Evolutionary conservation across 495 filamentous ascomycete genomes (phyloP), one percentile per base, ranked within the genome.

Genomic region (Geopyxis carbonaria): DNA sequence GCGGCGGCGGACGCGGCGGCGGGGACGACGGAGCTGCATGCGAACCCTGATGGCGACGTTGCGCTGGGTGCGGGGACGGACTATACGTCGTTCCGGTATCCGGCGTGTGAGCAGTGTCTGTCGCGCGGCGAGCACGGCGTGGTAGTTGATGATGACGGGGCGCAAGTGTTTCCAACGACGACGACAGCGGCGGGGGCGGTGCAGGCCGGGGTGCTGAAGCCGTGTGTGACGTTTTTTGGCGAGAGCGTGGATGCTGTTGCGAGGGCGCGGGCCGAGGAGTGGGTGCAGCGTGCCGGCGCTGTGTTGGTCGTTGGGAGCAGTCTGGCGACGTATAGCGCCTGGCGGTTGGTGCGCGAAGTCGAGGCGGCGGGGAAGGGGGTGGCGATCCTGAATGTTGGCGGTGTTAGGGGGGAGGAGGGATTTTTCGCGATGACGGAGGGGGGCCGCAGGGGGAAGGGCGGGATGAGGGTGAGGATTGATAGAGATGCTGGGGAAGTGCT

Each of bases 1-100:
- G 59, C 34, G 73, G 65, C 18, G 5, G 6, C 5, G 16, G 20
- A 39, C 7, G 18, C 9, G 48, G 82, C 81, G 1, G 60, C 6
- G 1, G 28, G 22, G 18, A 30, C 22, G 37, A 10, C 23, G 14
- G 22, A 37, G 15, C 6, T 93, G 20, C 80, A 75, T 49, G 75
- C 81, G 22, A 95, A 95, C 48, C 85, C 89, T 0, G 89, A 97
- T 48, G 89, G 89, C 13, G 89, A 97, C 53, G 82, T 91, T 15
- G 89, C 94, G 47, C 59, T 97, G n/a, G n/a, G n/a, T n/a, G 81
- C 84, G 0, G 70, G 73, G 20, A 82, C 81, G 10, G 79, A 82
- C 0, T 94, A 94, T 58, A 75, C 71, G 2, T 82, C 78, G 0
- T 97, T 97, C 49, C 66, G 84, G 25, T 95, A 95, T 55, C 89